Conservation (phyloP, 192 early-diverging fungal species). For the Chytriomyces confervae region DNA sequence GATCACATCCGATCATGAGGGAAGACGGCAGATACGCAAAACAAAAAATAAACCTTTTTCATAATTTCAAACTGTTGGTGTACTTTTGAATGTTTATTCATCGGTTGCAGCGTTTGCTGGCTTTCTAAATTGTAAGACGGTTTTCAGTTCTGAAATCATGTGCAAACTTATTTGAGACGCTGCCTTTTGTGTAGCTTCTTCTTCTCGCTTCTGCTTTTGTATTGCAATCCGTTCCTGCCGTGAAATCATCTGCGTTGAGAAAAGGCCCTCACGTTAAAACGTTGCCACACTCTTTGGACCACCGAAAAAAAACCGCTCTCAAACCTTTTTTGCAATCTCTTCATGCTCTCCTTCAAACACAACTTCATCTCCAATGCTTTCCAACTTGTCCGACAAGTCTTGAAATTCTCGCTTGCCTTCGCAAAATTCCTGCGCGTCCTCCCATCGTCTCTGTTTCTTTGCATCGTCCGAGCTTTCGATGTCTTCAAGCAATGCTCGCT, state of each 20-base stretch:
- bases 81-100: too few species aligned
- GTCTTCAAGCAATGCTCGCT: too few species aligned
- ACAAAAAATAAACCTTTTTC: not conserved
- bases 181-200: not conserved
- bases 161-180: not conserved
- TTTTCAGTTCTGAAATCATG: not conserved
- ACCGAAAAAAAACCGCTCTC: too few species aligned
- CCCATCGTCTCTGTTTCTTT: too few species aligned
- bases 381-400: not conserved
- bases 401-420: not conserved
- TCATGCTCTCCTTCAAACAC: not conserved
- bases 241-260: not conserved
- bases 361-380: not conserved
- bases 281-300: too few species aligned
- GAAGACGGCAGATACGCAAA: not conserved
- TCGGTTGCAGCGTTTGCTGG: not conserved
- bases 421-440: not conserved
- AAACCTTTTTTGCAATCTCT: too few species aligned
- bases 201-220: not conserved
- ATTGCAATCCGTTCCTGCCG: not conserved
- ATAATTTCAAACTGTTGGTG: not conserved
- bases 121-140: not conserved
- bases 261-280: too few species aligned
- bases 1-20: conserved; percentile 1
- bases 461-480: too few species aligned